These are phyloP conservation scores for Stentor roeselii DNA, from an alignment of 73 alveolate species.

Conservation along the genomic window DNA sequence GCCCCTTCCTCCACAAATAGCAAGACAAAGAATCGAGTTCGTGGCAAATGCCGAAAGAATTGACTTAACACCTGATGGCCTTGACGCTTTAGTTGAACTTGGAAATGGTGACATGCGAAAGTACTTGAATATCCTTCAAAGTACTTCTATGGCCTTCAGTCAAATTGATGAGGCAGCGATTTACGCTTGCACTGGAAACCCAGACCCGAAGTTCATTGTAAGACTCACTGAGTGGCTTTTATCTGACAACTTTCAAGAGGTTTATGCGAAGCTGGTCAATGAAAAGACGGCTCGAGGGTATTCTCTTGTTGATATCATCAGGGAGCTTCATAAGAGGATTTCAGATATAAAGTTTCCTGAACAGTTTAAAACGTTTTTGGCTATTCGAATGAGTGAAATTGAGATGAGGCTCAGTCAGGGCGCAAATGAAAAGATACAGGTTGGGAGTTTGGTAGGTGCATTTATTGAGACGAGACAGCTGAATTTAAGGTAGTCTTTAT, in stretches of 20 bases:
- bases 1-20: slow-evolving; percentile 67
- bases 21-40: slow-evolving; percentile 57
- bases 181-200: slow-evolving; percentile 88
- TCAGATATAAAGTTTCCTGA: slow-evolving; percentile 42
- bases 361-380: slow-evolving; percentile 44
- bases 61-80: slow-evolving; percentile 47
- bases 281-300: slow-evolving; percentile 38
- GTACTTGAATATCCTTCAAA: slow-evolving; percentile 85
- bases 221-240: slow-evolving; percentile 33
- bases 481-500: neutral
- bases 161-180: slow-evolving; percentile 61
- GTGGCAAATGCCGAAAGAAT: slow-evolving; percentile 70
- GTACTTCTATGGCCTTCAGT: slow-evolving; percentile 68
- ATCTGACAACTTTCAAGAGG: slow-evolving; percentile 32
- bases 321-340: slow-evolving; percentile 54
- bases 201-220: slow-evolving; percentile 72
- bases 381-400: slow-evolving; percentile 68
- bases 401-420: slow-evolving; percentile 70
- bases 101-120: slow-evolving; percentile 98
- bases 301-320: slow-evolving; percentile 62
- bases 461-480: slow-evolving; percentile 55
- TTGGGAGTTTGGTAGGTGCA: slow-evolving; percentile 68
- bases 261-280: slow-evolving; percentile 30
- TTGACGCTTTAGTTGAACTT: slow-evolving; percentile 68
- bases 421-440: slow-evolving; percentile 66